These are phyloP conservation scores for Thraustochytrium sp. DNA, from an alignment of 352 stramenopile genomes.

Conservation along the genomic window DNA sequence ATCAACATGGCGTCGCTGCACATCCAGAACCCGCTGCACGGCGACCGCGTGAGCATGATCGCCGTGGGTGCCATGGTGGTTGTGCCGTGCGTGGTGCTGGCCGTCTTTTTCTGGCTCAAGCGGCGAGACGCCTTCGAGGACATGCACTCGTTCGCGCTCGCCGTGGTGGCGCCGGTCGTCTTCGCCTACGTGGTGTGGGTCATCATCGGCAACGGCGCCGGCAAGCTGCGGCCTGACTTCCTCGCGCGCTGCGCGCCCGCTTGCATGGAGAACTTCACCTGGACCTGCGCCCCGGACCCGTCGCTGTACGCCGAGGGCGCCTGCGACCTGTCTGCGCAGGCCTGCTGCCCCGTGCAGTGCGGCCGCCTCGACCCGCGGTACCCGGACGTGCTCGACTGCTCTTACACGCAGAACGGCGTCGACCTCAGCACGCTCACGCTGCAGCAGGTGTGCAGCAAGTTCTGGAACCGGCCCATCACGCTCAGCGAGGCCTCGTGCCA, in stretches of 20 bases:
- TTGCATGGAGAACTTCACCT: slow-evolving; percentile 19
- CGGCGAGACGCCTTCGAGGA: slow-evolving; percentile 5
- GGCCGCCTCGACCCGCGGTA: neutral
- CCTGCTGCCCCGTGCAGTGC: slow-evolving; percentile 1
- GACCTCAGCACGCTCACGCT: neutral
- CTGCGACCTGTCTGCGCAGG: neutral
- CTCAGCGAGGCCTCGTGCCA: neutral
- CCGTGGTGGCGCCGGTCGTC: neutral
- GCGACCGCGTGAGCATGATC: neutral
- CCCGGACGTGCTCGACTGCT: slow-evolving; percentile 3
- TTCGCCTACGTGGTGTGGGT: slow-evolving; percentile 16
- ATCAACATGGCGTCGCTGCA: neutral
- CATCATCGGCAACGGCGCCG: neutral
- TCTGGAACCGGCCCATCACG: neutral
- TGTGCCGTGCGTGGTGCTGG: neutral
- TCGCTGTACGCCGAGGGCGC: neutral
- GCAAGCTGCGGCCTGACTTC: neutral
- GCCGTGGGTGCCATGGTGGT: neutral
- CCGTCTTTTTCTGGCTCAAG: slow-evolving; percentile 19
- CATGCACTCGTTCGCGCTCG: neutral
- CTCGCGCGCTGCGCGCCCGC: neutral
- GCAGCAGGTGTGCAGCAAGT: neutral
- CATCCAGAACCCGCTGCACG: neutral
- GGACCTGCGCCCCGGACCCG: slow-evolving; percentile 1
- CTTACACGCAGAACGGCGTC: neutral